Conservation (phyloP, 2,329 filamentous ascomycete genomes). For the Penicillium paneum region DNA sequence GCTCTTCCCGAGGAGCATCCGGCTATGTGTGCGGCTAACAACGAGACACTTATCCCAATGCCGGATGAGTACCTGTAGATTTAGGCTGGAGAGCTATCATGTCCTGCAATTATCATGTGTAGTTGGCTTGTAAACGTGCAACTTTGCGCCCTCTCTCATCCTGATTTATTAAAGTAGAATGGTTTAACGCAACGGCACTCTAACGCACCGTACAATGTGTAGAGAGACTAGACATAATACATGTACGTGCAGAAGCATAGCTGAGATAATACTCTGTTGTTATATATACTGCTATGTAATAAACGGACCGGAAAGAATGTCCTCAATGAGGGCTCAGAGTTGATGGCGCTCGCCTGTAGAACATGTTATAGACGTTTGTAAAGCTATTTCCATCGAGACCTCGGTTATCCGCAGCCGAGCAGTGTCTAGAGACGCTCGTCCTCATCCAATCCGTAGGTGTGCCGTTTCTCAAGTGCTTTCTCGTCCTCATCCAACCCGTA, state of each 20-base stretch:
- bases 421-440: background rate
- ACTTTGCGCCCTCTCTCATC: background rate
- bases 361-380: background rate
- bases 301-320: background rate
- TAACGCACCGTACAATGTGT: background rate
- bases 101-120: background rate
- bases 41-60: constrained; percentile 1
- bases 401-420: background rate
- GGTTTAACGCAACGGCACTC: background rate
- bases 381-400: background rate
- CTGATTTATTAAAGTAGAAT: background rate
- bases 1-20: constrained; percentile 1
- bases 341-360: background rate
- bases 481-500: background rate
- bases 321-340: background rate
- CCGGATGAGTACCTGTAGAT: constrained; percentile 1
- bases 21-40: constrained; percentile 3
- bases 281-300: background rate
- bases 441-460: too few relatives aligned
- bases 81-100: background rate
- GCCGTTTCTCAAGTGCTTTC: too few relatives aligned
- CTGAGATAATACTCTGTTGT: background rate
- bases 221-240: background rate
- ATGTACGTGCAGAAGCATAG: background rate
- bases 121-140: background rate